These are phyloP conservation scores for Xylaria sp. DNA, from an alignment of 2,329 filamentous ascomycete genomes.

Conservation along the genomic window DNA sequence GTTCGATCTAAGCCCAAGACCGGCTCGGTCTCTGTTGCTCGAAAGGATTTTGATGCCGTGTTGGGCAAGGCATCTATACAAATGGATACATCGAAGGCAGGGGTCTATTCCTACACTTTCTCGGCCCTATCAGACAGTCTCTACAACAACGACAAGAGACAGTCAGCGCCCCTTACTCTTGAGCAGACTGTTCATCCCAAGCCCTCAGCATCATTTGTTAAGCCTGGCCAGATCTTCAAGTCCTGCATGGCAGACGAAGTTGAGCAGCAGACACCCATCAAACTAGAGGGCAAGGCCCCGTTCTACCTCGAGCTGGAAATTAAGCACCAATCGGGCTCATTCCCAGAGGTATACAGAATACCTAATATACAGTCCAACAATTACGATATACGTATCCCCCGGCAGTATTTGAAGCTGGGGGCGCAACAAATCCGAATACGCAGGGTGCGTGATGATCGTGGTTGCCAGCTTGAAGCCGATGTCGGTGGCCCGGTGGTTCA, in stretches of 20 bases:
- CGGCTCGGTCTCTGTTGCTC: conserved; percentile 72
- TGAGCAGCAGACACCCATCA: conserved; percentile 89
- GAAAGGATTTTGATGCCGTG: conserved; percentile 80
- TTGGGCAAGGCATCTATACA: conserved; percentile 80
- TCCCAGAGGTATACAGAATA: conserved; percentile 83
- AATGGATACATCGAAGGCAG: conserved; percentile 87
- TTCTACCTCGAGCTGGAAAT: conserved; percentile 94
- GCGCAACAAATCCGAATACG: conserved; percentile 89
- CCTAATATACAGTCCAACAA: conserved; percentile 79
- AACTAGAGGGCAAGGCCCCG: conserved; percentile 82
- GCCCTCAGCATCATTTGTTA: conserved; percentile 83
- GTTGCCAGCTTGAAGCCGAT: conserved; percentile 84
- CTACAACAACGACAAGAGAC: conserved; percentile 78
- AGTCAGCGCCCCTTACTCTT: conserved; percentile 74
- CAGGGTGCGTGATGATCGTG: conserved; percentile 86
- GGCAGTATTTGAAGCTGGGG: conserved; percentile 86
- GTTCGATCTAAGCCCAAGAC: conserved; percentile 76
- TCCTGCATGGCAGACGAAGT: conserved; percentile 89
- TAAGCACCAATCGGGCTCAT: conserved; percentile 85
- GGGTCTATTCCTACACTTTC: conserved; percentile 88
- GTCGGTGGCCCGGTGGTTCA: conserved; percentile 80
- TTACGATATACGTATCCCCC: conserved; percentile 86
- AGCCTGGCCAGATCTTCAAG: conserved; percentile 92
- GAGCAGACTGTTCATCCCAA: conserved; percentile 87
- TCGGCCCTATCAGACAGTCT: conserved; percentile 83